phyloP scores from a whole-genome alignment of 2,329 filamentous ascomycete genomes.

The Cordyceps tenuipes region DNA sequence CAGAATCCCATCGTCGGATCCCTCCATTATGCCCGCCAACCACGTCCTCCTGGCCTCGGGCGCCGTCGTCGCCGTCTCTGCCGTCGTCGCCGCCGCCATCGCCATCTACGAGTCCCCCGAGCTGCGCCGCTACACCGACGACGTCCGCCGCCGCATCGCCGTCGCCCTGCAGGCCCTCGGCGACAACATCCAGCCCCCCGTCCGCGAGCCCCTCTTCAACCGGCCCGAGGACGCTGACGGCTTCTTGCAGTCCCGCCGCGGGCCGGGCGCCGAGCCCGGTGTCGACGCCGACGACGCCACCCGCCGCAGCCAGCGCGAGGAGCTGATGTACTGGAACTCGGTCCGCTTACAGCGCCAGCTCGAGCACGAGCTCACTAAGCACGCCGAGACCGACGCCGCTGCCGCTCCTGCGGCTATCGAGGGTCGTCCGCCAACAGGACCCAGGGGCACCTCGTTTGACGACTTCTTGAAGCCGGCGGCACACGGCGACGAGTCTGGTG shows the following conservation, averaged over 20 bases:
- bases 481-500: slow-evolving; percentile 41
- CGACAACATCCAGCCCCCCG: slow-evolving; percentile 44
- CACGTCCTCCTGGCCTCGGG: slow-evolving; percentile 46
- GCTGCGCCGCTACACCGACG: slow-evolving; percentile 51
- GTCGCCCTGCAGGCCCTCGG: slow-evolving; percentile 51
- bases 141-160: slow-evolving; percentile 53
- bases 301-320: slow-evolving; percentile 52
- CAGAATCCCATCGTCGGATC: not conserved
- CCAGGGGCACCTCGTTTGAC: slow-evolving; percentile 44
- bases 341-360: slow-evolving; percentile 42
- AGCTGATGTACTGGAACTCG: slow-evolving; percentile 58
- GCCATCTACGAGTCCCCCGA: slow-evolving; percentile 58
- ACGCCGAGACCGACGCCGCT: slow-evolving; percentile 8
- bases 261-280: slow-evolving; percentile 32
- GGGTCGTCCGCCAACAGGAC: slow-evolving; percentile 9
- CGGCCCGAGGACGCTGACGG: slow-evolving; percentile 58
- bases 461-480: slow-evolving; percentile 51
- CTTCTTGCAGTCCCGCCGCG: slow-evolving; percentile 46
- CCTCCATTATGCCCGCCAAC: slow-evolving; percentile 45
- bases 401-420: slow-evolving; percentile 14
- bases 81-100: slow-evolving; percentile 49
- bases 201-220: slow-evolving; percentile 50
- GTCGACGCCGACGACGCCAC: slow-evolving; percentile 57
- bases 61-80: slow-evolving; percentile 48
- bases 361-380: slow-evolving; percentile 16